Base-by-base conservation (phyloP, 2,329 filamentous ascomycete species). In the Phialophora tarda region DNA sequence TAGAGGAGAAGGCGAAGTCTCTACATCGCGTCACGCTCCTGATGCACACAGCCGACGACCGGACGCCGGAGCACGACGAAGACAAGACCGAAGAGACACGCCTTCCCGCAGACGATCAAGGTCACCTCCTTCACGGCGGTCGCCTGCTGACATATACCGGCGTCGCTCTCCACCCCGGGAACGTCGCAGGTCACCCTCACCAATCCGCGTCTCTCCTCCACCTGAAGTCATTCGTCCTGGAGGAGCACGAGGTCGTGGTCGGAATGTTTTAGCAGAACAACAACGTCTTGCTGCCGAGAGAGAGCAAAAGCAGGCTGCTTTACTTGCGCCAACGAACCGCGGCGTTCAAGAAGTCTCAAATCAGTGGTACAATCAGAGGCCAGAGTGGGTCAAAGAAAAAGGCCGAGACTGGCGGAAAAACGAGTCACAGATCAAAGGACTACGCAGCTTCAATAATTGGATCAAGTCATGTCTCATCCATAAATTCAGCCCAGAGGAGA, bases 361-460 rank as follows among this genome's bases (percentile, higher is more conserved):
- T 59, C 89, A 96, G 71, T 94, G 97, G 79, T 99, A 99, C 84
- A 99, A 99, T 79, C 89, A 91, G 44, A 94, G 98, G 0, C 94
- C 94, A 0, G 91, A 99, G 81, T 88, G 94, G 47, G 95, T 95
- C 11, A 88, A 94, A 64, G 93, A 97, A 75, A 88, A 93, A 32
- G 95, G 95, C 12, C 88, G 94, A 62, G 93, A 97, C 75, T 99
- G 95, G 94, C 88, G 95, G 58, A 92, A 91, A 77, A 96, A 92
- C 6, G 93, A 96, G 74, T 96, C 91, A 78, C 90, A 91, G 74
- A 99, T 99, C 82, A 97, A 96, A 80, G 95, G 95, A 0, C 82
- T 99, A 61, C 88, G 95, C 61, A 92, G 91, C 72, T 95, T 97
- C 83, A 99, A 99, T 82, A 99, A 99, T 79, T 99, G 95, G 95